A percentile compares a stretch with the other conserved stretches of the same genome.
Evolutionary conservation across 2,329 filamentous ascomycete species (phyloP).

Genomic region (Hirsutella rhossiliensis): DNA sequence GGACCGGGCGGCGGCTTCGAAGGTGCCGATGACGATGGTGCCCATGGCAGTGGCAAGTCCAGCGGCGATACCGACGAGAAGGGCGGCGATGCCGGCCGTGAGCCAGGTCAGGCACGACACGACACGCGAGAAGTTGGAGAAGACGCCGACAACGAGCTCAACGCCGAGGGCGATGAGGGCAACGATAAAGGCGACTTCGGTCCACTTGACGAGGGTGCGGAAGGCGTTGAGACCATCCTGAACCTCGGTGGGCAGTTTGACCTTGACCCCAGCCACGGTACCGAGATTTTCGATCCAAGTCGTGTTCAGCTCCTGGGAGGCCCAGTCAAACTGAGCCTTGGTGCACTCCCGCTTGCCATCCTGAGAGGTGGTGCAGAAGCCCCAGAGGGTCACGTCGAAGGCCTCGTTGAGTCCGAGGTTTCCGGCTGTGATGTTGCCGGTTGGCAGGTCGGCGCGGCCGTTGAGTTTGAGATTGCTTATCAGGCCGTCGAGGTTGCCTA

Average conservation of each 20-base stretch:
- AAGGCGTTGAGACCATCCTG: conserved; percentile 60
- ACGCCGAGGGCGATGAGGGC: conserved; percentile 56
- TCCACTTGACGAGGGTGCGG: conserved; percentile 64
- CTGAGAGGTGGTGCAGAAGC: conserved; percentile 61
- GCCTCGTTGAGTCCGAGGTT: conserved; percentile 56
- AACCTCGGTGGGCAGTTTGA: conserved; percentile 57
- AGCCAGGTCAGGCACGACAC: conserved; percentile 76
- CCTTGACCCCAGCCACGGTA: conserved; percentile 35
- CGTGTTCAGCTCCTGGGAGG: conserved; percentile 58
- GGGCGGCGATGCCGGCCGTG: conserved; percentile 50
- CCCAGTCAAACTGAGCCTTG: conserved; percentile 63
- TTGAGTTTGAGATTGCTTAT: conserved; percentile 7
- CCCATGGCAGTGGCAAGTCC: conserved; percentile 65
- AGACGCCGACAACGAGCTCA: conserved; percentile 67
- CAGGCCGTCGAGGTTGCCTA: conserved; percentile 21
- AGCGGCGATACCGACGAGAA: conserved; percentile 48
- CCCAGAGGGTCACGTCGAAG: conserved; percentile 78
- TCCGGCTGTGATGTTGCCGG: conserved; percentile 41
- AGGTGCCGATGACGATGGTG: conserved; percentile 48
- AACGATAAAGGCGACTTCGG: conserved; percentile 68
- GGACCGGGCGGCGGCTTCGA: conserved; percentile 43
- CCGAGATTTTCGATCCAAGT: conserved; percentile 39
- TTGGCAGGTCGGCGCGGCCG: conserved; percentile 10
- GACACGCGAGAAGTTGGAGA: conserved; percentile 71
- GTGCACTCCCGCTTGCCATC: conserved; percentile 53